phyloP scores from a whole-genome alignment of 163 green algal species.

The Chlamydomonas reinhardtii region DNA sequence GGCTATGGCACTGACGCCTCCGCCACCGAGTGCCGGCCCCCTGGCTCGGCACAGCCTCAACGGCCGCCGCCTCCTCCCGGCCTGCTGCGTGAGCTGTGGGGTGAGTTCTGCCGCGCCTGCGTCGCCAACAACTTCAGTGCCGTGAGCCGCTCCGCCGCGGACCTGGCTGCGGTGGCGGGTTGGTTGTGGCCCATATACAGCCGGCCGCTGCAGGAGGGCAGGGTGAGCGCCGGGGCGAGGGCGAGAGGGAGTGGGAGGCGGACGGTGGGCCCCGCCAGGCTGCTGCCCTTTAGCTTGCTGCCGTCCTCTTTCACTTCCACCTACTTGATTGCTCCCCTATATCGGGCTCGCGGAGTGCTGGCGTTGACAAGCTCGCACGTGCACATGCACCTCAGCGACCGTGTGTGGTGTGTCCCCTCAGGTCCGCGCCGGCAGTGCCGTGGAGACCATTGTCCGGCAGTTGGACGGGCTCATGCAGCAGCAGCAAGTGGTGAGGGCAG shows the following conservation, averaged over 20 bases:
- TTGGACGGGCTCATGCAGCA: slow-evolving; percentile 31
- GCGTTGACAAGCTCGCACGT: too few species aligned
- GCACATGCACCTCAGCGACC: too few species aligned
- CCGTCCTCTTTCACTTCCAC: too few species aligned
- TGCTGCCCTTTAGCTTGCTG: too few species aligned
- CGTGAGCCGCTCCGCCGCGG: slow-evolving; percentile 7
- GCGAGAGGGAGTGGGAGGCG: not conserved
- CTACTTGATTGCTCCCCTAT: too few species aligned
- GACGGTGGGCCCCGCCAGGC: too few species aligned
- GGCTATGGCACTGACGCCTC: too few species aligned
- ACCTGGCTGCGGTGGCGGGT: slow-evolving; percentile 31
- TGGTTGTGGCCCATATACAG: slow-evolving; percentile 40
- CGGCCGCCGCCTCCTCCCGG: too few species aligned
- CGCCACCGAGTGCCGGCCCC: not conserved
- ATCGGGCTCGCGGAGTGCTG: too few species aligned
- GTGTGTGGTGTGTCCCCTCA: too few species aligned
- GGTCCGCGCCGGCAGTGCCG: not conserved
- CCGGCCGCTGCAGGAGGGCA: slow-evolving; percentile 23
- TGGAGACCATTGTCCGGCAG: slow-evolving; percentile 12
- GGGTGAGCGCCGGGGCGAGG: not conserved
- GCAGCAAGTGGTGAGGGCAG: not conserved
- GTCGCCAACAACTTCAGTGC: slow-evolving; percentile 19
- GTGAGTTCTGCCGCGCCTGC: not conserved
- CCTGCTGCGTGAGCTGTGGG: not conserved
- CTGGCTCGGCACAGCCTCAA: not conserved